A percentile compares a stretch with the other conserved stretches of the same genome.
phyloP scores from a whole-genome alignment of 129 eudicot species.

The Chrysanthemum seticuspe region DNA sequence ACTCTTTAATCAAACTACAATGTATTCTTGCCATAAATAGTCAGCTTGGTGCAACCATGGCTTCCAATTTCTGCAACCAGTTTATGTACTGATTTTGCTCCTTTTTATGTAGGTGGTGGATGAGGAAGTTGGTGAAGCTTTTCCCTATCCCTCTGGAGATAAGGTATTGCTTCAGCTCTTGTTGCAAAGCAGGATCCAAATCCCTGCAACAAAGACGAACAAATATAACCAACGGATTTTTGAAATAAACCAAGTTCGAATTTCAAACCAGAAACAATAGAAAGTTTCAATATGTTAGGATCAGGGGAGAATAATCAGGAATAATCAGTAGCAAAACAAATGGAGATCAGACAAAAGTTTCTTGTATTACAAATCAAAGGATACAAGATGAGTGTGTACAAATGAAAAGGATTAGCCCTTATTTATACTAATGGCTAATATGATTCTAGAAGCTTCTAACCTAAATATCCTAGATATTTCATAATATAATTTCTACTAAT shows the following conservation, averaged over 20 bases:
- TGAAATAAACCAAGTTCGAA: neutral
- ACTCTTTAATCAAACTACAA: too few relatives aligned
- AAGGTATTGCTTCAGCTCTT: constrained; percentile 66
- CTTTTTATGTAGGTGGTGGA: constrained; percentile 65
- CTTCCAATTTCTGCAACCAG: constrained; percentile 72
- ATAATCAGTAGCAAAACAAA: too few relatives aligned
- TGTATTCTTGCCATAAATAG: neutral
- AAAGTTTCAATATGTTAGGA: too few relatives aligned
- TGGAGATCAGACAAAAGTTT: too few relatives aligned
- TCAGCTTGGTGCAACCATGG: constrained; percentile 27
- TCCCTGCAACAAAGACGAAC: constrained; percentile 33
- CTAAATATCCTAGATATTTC: too few relatives aligned
- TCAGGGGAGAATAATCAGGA: too few relatives aligned
- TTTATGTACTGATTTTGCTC: constrained; percentile 73
- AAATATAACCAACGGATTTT: neutral
- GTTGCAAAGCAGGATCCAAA: constrained; percentile 63
- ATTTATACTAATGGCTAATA: too few relatives aligned
- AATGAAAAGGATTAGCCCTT: too few relatives aligned
- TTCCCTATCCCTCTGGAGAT: constrained; percentile 60
- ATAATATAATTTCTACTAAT: too few relatives aligned
- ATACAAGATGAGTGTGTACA: too few relatives aligned
- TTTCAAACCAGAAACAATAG: neutral
- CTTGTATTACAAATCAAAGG: too few relatives aligned
- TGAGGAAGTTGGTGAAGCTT: constrained; percentile 53
- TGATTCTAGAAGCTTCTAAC: too few relatives aligned